phyloP scores from a whole-genome alignment of 2,329 filamentous ascomycete species.

The Fusarium sp. region DNA sequence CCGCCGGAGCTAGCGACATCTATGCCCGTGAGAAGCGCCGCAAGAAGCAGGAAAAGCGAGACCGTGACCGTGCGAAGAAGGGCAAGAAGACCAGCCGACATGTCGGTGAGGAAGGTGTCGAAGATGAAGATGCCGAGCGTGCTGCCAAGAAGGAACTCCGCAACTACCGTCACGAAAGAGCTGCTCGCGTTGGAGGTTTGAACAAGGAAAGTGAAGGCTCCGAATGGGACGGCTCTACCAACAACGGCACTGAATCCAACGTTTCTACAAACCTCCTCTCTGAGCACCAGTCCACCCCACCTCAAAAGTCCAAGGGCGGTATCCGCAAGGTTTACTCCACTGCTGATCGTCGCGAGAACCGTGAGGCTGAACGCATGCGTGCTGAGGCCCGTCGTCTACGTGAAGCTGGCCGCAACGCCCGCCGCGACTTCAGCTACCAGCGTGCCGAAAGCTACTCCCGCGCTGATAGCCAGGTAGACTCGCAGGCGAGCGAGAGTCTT shows the following conservation, averaged over 20 bases:
- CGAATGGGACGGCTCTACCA: slow-evolving; percentile 78
- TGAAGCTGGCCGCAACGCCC: slow-evolving; percentile 60
- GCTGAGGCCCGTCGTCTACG: slow-evolving; percentile 67
- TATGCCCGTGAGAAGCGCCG: slow-evolving; percentile 66
- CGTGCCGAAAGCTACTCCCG: slow-evolving; percentile 47
- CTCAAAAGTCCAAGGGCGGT: slow-evolving; percentile 54
- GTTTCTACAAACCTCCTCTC: slow-evolving; percentile 71
- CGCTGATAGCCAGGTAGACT: slow-evolving; percentile 41
- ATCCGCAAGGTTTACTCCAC: slow-evolving; percentile 73
- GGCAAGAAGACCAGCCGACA: slow-evolving; percentile 60
- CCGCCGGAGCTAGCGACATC: slow-evolving; percentile 67
- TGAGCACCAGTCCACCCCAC: slow-evolving; percentile 67
- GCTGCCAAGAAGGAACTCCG: slow-evolving; percentile 76
- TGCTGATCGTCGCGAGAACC: slow-evolving; percentile 63
- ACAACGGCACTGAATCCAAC: slow-evolving; percentile 71
- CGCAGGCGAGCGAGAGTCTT: slow-evolving; percentile 48
- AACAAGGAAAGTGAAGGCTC: slow-evolving; percentile 85
- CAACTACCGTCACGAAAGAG: slow-evolving; percentile 85
- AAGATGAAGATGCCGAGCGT: slow-evolving; percentile 74
- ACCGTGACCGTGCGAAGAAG: slow-evolving; percentile 53
- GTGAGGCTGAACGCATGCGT: slow-evolving; percentile 66
- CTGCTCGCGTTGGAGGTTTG: slow-evolving; percentile 87
- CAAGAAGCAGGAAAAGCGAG: slow-evolving; percentile 62
- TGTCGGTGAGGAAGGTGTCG: slow-evolving; percentile 67
- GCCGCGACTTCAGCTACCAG: slow-evolving; percentile 67